Evolutionary conservation across 176 grass and related monocot genomes (phyloP).

Genomic region (Pharus latifolius): DNA sequence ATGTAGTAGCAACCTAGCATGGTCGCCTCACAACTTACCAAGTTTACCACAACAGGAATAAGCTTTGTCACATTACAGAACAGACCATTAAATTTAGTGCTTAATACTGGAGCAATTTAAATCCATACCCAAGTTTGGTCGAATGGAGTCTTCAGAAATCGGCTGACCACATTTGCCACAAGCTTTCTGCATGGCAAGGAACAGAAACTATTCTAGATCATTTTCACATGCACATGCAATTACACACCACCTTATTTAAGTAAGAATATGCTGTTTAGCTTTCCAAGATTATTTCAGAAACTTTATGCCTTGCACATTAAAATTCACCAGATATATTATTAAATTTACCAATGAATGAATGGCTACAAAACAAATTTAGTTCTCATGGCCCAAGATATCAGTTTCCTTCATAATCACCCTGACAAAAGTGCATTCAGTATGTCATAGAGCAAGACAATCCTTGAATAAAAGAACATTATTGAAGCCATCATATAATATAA

Average conservation of each 20-base stretch:
- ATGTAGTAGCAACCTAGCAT: not conserved
- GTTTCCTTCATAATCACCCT: no score
- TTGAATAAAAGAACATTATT: not conserved
- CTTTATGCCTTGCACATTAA: not conserved
- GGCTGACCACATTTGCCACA: conserved; percentile 62
- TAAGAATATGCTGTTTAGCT: not conserved
- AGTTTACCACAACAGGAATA: not conserved
- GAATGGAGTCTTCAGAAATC: conserved; percentile 39
- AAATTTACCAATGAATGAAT: not conserved
- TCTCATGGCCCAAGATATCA: not conserved
- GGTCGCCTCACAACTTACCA: not conserved
- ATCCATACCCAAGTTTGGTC: conserved; percentile 62
- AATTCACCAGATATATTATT: not conserved
- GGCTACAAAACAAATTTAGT: not conserved
- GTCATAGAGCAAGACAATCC: not conserved
- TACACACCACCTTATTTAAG: not conserved
- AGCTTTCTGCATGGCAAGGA: conserved; percentile 57
- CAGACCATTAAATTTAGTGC: not conserved
- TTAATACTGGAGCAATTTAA: not conserved
- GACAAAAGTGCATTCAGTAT: no score
- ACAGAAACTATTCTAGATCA: not conserved
- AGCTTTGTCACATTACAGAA: not conserved
- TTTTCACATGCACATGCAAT: conserved; percentile 6
- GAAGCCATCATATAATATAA: not conserved
- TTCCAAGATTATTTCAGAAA: not conserved